A percentile compares a stretch with the other conserved stretches of the same genome.
These are phyloP conservation scores for Poterioochromonas sp. DNA, from an alignment of 352 stramenopile genomes.

Conservation along the genomic window DNA sequence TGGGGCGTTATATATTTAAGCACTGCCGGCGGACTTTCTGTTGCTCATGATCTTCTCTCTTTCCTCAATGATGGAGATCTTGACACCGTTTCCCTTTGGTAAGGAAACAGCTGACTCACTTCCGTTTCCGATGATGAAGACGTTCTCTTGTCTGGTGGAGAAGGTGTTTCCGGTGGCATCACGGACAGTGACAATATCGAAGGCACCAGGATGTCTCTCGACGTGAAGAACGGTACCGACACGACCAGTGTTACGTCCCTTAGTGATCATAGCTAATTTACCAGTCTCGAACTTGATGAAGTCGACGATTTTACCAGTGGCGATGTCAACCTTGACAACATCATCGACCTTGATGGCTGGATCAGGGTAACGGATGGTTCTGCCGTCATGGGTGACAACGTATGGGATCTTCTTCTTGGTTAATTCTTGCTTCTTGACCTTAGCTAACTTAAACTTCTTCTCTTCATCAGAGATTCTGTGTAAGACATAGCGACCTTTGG, in stretches of 20 bases:
- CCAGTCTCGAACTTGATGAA: slow-evolving; percentile 97
- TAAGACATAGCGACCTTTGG: slow-evolving; percentile 96
- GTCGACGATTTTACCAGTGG: slow-evolving; percentile 91
- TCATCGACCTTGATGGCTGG: slow-evolving; percentile 94
- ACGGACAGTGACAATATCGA: slow-evolving; percentile 98
- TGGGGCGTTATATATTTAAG: too few relatives aligned
- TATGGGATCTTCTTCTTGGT: slow-evolving; percentile 94
- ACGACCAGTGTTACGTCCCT: slow-evolving; percentile 90
- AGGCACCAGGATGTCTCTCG: slow-evolving; percentile 96
- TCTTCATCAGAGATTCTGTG: slow-evolving; percentile 90
- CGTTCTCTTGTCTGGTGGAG: slow-evolving; percentile 89
- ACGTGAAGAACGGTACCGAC: slow-evolving; percentile 92
- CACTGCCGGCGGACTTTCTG: background rate
- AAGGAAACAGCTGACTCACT: slow-evolving; percentile 74
- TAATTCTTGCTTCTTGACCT: slow-evolving; percentile 87
- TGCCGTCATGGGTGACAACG: slow-evolving; percentile 94
- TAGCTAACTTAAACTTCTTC: slow-evolving; percentile 97
- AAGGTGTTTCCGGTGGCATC: slow-evolving; percentile 93
- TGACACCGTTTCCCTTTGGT: slow-evolving; percentile 96
- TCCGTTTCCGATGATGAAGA: slow-evolving; percentile 90
- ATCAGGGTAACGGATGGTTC: slow-evolving; percentile 97
- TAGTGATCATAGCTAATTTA: slow-evolving; percentile 92
- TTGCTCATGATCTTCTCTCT: slow-evolving; percentile 1
- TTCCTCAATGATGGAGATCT: slow-evolving; percentile 97
- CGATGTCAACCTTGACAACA: slow-evolving; percentile 95